Conservation (phyloP, 2,329 filamentous ascomycete species). For the Purpureocillium takamizusanense region DNA sequence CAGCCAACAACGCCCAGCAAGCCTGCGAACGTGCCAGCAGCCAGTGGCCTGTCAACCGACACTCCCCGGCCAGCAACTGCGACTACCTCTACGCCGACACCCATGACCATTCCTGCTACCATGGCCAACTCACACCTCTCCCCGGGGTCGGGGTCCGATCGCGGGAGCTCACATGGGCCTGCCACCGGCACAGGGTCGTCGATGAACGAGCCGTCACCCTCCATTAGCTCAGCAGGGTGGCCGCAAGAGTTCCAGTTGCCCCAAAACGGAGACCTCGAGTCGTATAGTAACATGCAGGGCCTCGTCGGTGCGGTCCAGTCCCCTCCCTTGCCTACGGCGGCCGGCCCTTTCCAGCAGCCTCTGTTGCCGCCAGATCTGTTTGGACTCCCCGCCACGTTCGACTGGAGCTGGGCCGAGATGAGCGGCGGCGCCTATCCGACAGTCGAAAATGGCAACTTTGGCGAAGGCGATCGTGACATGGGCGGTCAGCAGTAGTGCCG, state of each 20-base stretch:
- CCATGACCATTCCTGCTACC: conserved; percentile 1
- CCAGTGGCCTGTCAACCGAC: conserved; percentile 2
- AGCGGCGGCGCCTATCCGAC: conserved; percentile 55
- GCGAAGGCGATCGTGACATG: conserved; percentile 9
- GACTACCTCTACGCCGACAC: conserved; percentile 4
- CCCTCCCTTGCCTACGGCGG: conserved; percentile 6
- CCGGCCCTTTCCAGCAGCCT: conserved; percentile 63
- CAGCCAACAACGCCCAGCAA: too few relatives aligned
- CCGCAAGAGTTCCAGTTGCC: conserved; percentile 32
- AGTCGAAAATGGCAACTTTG: conserved; percentile 53
- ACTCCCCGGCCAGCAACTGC: conserved; percentile 4
- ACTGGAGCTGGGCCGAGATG: conserved; percentile 74
- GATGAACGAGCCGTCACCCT: conserved; percentile 33
- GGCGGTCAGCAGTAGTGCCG: conserved; percentile 1
- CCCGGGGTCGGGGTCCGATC: conserved; percentile 14
- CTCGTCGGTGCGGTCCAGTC: conserved; percentile 25
- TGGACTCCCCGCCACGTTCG: conserved; percentile 90
- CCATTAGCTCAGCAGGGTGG: conserved; percentile 35
- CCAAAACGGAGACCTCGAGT: conserved; percentile 29
- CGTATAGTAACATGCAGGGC: conserved; percentile 36
- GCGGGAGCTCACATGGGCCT: conserved; percentile 13
- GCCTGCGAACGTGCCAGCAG: neutral
- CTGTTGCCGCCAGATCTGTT: conserved; percentile 90
- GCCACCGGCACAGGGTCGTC: conserved; percentile 10
- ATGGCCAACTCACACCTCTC: conserved; percentile 16